Conservation (phyloP, 169 alveolate genomes). For the Babesia sp. region DNA sequence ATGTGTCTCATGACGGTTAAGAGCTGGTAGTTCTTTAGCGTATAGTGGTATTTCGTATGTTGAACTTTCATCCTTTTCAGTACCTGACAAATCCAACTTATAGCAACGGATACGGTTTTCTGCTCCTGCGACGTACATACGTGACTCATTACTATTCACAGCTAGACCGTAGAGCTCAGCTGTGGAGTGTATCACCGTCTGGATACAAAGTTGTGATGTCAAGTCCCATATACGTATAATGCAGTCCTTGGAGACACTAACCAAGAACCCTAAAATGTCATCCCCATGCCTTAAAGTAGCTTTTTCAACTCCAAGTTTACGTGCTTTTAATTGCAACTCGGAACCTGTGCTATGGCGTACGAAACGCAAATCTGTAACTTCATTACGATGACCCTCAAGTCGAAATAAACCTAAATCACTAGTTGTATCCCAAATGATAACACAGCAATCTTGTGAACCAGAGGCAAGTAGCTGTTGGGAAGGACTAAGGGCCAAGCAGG, state of each 20-base stretch:
- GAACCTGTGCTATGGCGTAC: slow-evolving; percentile 35
- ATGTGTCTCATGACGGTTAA: slow-evolving; percentile 26
- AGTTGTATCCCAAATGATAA: slow-evolving; percentile 84
- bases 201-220: slow-evolving; percentile 81
- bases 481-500: slow-evolving; percentile 32
- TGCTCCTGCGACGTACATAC: slow-evolving; percentile 32
- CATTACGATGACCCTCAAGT: slow-evolving; percentile 80
- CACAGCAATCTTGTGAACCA: slow-evolving; percentile 84
- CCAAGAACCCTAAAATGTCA: slow-evolving; percentile 45
- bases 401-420: slow-evolving; percentile 81
- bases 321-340: slow-evolving; percentile 28
- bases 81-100: slow-evolving; percentile 64
- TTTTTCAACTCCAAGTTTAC: slow-evolving; percentile 12
- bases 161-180: slow-evolving; percentile 76
- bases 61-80: slow-evolving; percentile 44
- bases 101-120: slow-evolving; percentile 60
- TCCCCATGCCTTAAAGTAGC: not conserved
- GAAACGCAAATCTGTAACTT: slow-evolving; percentile 75
- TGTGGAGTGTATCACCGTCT: slow-evolving; percentile 80
- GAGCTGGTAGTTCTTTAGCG: slow-evolving; percentile 16
- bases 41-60: slow-evolving; percentile 39
- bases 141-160: slow-evolving; percentile 25
- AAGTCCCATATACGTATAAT: slow-evolving; percentile 85
- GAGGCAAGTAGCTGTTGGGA: slow-evolving; percentile 70
- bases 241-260: slow-evolving; percentile 84